These are phyloP conservation scores for Crotalaria pallida DNA, from an alignment of 306 rosid genomes.

Conservation along the genomic window DNA sequence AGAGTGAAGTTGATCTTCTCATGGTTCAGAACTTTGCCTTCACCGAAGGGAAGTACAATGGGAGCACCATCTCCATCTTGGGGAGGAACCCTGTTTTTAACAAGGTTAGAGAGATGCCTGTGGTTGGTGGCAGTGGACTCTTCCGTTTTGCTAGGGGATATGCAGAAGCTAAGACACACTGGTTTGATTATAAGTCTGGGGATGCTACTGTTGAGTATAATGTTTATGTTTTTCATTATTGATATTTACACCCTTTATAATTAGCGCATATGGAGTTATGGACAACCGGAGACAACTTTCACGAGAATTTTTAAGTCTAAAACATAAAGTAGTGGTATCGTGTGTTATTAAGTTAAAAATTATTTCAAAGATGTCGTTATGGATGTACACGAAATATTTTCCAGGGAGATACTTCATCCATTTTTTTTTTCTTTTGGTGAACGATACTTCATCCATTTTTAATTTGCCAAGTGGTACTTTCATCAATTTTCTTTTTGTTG, in stretches of 20 bases:
- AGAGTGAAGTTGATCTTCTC: slow-evolving; percentile 27
- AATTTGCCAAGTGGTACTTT: too few relatives aligned
- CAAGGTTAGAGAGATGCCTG: slow-evolving; percentile 66
- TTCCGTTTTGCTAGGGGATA: slow-evolving; percentile 73
- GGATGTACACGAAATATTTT: too few relatives aligned
- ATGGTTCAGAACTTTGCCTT: slow-evolving; percentile 73
- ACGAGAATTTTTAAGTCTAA: too few relatives aligned
- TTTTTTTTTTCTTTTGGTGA: too few relatives aligned
- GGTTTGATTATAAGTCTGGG: slow-evolving; percentile 14
- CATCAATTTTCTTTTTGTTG: neutral
- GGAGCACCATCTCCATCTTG: slow-evolving; percentile 53
- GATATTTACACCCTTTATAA: neutral
- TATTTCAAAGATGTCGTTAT: too few relatives aligned
- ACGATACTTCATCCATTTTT: too few relatives aligned
- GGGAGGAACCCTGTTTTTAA: slow-evolving; percentile 53
- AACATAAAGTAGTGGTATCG: too few relatives aligned
- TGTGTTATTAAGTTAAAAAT: too few relatives aligned
- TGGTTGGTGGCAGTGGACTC: slow-evolving; percentile 71
- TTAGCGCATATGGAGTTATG: too few relatives aligned
- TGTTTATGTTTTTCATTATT: slow-evolving; percentile 40
- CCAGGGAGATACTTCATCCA: too few relatives aligned
- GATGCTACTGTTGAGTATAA: slow-evolving; percentile 60
- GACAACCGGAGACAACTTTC: too few relatives aligned
- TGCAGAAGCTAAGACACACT: slow-evolving; percentile 38
- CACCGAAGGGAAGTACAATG: slow-evolving; percentile 64